Evolutionary conservation across 2,329 filamentous ascomycete genomes (phyloP).

Genomic region (Didymellaceae sp.): DNA sequence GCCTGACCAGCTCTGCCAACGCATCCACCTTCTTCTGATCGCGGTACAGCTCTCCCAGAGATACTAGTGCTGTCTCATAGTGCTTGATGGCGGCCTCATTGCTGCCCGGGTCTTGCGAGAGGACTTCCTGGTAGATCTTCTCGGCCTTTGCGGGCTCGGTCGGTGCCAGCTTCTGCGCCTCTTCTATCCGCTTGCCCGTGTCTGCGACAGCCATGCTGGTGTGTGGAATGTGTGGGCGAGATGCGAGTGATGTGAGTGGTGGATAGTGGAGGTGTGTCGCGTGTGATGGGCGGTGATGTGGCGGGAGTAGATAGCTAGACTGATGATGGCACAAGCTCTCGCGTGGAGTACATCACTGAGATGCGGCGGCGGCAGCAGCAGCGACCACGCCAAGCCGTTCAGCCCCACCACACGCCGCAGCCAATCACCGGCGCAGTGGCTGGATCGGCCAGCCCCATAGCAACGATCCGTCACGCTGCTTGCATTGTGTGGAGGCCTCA

Average conservation of each 20-base stretch:
- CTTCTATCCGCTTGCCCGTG: slow-evolving; percentile 73
- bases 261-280: neutral
- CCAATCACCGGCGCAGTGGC: neutral
- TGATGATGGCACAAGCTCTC: slow-evolving; percentile 22
- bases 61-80: slow-evolving; percentile 88
- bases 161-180: slow-evolving; percentile 85
- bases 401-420: neutral
- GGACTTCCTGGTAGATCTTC: slow-evolving; percentile 85
- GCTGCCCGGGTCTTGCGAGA: slow-evolving; percentile 81
- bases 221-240: neutral
- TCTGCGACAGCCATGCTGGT: slow-evolving; percentile 50
- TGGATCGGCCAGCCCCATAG: slow-evolving; percentile 6
- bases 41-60: slow-evolving; percentile 89
- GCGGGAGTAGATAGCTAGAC: slow-evolving; percentile 17
- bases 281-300: slow-evolving; percentile 9
- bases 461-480: slow-evolving; percentile 4
- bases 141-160: slow-evolving; percentile 84
- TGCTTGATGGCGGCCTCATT: slow-evolving; percentile 87
- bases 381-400: neutral
- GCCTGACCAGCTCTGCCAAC: slow-evolving; percentile 86
- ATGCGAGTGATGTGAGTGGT: slow-evolving; percentile 1
- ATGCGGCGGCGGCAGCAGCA: slow-evolving; percentile 4
- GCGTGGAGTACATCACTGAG: slow-evolving; percentile 10
- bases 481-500: neutral
- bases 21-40: slow-evolving; percentile 84